Evolutionary conservation across 345 rosid species (phyloP).

Genomic region (Abelmoschus esculentus): DNA sequence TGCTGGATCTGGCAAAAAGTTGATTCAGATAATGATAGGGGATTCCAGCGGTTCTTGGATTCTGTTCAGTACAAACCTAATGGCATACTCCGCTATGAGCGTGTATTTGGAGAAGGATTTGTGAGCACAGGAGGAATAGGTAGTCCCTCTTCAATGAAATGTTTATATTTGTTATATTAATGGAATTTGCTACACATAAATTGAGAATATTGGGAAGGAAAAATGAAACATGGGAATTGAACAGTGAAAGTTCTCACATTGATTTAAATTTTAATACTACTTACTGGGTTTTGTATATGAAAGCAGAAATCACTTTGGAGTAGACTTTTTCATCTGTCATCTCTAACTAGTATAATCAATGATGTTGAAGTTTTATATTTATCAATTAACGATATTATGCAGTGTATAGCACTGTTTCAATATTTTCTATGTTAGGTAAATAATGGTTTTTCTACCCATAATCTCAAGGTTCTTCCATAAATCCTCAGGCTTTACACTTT

Average conservation of each 20-base stretch:
- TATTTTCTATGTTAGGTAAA: not conserved
- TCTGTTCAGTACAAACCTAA: slow-evolving; percentile 76
- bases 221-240: not conserved
- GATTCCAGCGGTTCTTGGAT: slow-evolving; percentile 91
- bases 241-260: not conserved
- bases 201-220: not conserved
- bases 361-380: not conserved
- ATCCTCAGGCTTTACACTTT: not conserved
- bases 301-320: not conserved
- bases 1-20: slow-evolving; percentile 96
- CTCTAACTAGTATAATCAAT: not conserved
- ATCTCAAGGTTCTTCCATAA: too few species aligned
- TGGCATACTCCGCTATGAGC: slow-evolving; percentile 87
- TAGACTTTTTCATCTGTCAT: not conserved
- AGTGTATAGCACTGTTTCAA: not conserved
- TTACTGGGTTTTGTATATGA: not conserved
- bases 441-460: not conserved
- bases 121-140: slow-evolving; percentile 98
- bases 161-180: not conserved
- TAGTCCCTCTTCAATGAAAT: slow-evolving; percentile 20
- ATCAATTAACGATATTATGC: not conserved
- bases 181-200: not conserved
- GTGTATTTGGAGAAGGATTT: slow-evolving; percentile 84
- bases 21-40: slow-evolving; percentile 63
- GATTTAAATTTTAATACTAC: not conserved